Base-by-base conservation (phyloP, 2,329 filamentous ascomycete genomes). In the Penicillium corylophilum region DNA sequence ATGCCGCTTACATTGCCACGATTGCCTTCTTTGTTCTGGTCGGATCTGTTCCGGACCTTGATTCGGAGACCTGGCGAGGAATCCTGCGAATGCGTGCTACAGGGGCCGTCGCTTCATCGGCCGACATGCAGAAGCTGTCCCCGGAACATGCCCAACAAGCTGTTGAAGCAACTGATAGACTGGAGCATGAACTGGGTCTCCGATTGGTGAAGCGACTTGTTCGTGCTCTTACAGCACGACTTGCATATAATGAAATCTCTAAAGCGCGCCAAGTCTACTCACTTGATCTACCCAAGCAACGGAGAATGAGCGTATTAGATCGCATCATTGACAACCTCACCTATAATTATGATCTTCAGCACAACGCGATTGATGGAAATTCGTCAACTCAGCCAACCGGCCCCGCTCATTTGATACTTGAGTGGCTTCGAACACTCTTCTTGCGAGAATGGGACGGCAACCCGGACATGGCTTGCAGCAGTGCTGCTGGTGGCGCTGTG, bases 391-490 rank as follows among this genome's bases (percentile, higher is more conserved):
- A 58, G n/a, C 53, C 56, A 7, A 60, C 65, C 15, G 64, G 61
- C 28, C 57, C 67, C 5, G 57, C 68, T 8, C 66, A 68, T 13
- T 55, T 76, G 13, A 69, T 74, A 24, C 62, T 74, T 18, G 74
- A 77, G 53, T 77, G 73, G 73, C 63, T 77, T 28, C 67, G 88
- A 53, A 85, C 86, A 0, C 80, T 94, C 1, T 82, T 96, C 64
- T 73, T 95, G 40, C 83, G 85, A 49, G 84, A 89, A 55, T 96
- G 92, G 92, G 82, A 93, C 64, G 89, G 90, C 0, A 82, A 82
- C 48, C 81, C 88, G 1, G 81, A 86, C 39, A 81, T 95, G 46
- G 77, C 83, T 2, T 84, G 82, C 48, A 86, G 88, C 62, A 84
- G 86, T 26, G 79, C 87, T 13, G 86, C 91, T 55, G 89, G 89